phyloP scores from a whole-genome alignment of 768 basidiomycete species.

The Leccinum disarticulatum region DNA sequence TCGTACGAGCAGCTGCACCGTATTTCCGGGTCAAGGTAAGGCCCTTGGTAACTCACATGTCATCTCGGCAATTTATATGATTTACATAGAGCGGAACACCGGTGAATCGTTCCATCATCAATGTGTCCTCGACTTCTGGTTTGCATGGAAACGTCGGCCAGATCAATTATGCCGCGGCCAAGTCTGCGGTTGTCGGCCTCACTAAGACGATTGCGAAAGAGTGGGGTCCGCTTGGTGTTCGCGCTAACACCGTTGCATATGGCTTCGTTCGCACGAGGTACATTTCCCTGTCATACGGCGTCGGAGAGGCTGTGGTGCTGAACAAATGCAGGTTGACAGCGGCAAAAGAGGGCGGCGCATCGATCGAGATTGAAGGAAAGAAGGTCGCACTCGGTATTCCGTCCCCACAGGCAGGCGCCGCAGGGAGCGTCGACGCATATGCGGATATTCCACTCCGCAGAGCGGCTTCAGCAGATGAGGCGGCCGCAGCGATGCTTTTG shows the following conservation, averaged over 20 bases:
- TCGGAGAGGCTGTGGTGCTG: background rate
- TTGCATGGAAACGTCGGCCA: slow-evolving; percentile 88
- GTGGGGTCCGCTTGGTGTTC: slow-evolving; percentile 81
- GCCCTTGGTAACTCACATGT: background rate
- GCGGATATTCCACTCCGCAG: slow-evolving; percentile 64
- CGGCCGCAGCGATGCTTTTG: slow-evolving; percentile 75
- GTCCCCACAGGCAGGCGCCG: slow-evolving; percentile 41
- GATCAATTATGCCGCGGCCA: slow-evolving; percentile 79
- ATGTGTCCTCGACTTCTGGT: slow-evolving; percentile 81
- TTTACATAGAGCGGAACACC: slow-evolving; percentile 47
- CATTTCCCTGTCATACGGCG: background rate
- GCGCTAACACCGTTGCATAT: slow-evolving; percentile 79
- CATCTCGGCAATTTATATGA: background rate
- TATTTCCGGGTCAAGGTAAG: slow-evolving; percentile 75
- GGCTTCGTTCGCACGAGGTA: slow-evolving; percentile 78
- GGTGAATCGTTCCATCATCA: slow-evolving; percentile 74
- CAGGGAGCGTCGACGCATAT: slow-evolving; percentile 42
- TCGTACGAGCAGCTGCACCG: slow-evolving; percentile 81
- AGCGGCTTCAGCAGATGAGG: slow-evolving; percentile 72
- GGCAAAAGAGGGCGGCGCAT: slow-evolving; percentile 72
- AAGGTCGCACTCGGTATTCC: slow-evolving; percentile 83
- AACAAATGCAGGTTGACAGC: slow-evolving; percentile 58
- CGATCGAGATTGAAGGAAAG: slow-evolving; percentile 80
- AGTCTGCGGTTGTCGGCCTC: slow-evolving; percentile 73
- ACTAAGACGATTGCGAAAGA: slow-evolving; percentile 88